Conservation (phyloP, 371 early-diverging fungal species). For the Rhizopus sp. region DNA sequence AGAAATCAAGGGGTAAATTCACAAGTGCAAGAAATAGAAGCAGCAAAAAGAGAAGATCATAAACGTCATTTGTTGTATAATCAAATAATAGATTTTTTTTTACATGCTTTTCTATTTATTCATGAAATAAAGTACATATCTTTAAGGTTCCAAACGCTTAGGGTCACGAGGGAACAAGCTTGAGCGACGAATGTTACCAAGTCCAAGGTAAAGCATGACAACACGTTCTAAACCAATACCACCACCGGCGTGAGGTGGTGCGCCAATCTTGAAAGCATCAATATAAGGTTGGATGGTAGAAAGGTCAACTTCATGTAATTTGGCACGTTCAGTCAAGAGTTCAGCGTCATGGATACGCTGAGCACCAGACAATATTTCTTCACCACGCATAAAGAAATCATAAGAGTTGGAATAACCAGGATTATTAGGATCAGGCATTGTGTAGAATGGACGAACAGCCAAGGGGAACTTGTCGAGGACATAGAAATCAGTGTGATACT, state of each 20-base stretch:
- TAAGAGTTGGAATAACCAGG: slow-evolving; percentile 97
- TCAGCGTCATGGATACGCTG: slow-evolving; percentile 98
- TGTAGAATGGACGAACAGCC: slow-evolving; percentile 98
- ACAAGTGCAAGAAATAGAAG: slow-evolving; percentile 11
- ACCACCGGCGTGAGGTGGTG: slow-evolving; percentile 99
- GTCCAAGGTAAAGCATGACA: slow-evolving; percentile 95
- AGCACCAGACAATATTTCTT: slow-evolving; percentile 99
- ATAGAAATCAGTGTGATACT: slow-evolving; percentile 98
- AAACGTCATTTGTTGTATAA: slow-evolving; percentile 5
- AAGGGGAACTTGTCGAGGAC: slow-evolving; percentile 99
- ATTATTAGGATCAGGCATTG: slow-evolving; percentile 94
- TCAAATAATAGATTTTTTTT: slow-evolving; percentile 2
- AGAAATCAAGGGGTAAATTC: slow-evolving; percentile 14
- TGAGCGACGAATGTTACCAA: slow-evolving; percentile 96
- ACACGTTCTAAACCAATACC: slow-evolving; percentile 99
- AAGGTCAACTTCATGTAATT: slow-evolving; percentile 83
- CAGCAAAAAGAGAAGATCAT: slow-evolving; percentile 25
- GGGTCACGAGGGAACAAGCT: slow-evolving; percentile 99
- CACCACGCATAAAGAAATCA: slow-evolving; percentile 99
- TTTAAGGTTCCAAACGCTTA: slow-evolving; percentile 93
- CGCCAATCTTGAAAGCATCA: slow-evolving; percentile 98
- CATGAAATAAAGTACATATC: background rate
- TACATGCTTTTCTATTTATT: background rate
- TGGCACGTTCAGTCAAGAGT: slow-evolving; percentile 83
- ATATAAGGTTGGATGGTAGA: slow-evolving; percentile 91